phyloP scores from a whole-genome alignment of 2,329 filamentous ascomycete genomes.

The Cadophora sp. region DNA sequence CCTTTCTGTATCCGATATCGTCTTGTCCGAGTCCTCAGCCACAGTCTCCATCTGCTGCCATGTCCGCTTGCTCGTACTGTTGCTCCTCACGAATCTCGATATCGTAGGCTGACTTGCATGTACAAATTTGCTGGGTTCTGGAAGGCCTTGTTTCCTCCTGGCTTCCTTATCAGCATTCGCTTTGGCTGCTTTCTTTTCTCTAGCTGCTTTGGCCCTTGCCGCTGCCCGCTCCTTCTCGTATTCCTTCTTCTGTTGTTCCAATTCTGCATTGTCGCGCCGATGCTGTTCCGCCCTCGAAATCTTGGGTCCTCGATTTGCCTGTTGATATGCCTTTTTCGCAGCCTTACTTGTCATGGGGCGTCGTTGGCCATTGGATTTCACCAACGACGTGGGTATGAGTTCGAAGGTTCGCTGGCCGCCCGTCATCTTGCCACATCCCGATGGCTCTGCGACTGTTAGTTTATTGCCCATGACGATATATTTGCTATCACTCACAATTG shows the following conservation, averaged over 20 bases:
- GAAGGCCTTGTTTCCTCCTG: constrained; percentile 59
- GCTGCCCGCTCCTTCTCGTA: constrained; percentile 61
- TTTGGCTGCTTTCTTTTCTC: constrained; percentile 63
- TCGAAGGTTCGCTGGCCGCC: constrained; percentile 53
- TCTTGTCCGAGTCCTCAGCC: constrained; percentile 33
- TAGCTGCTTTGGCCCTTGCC: constrained; percentile 55
- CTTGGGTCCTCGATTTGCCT: constrained; percentile 50
- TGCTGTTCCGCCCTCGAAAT: constrained; percentile 49
- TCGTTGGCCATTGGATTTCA: constrained; percentile 32
- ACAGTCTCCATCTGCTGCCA: constrained; percentile 33
- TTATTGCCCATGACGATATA: neutral
- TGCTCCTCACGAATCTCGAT: constrained; percentile 54
- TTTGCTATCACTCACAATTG: neutral
- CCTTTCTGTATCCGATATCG: neutral
- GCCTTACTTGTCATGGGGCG: constrained; percentile 58
- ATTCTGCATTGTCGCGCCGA: constrained; percentile 49
- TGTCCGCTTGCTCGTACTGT: constrained; percentile 34
- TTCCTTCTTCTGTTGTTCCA: constrained; percentile 53
- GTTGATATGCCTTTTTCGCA: constrained; percentile 54
- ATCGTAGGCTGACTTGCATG: constrained; percentile 65
- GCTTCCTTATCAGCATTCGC: constrained; percentile 57
- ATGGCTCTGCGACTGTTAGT: neutral
- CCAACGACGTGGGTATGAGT: constrained; percentile 49
- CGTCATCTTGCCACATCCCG: constrained; percentile 31
- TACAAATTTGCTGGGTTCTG: constrained; percentile 55